Percentiles rank a stretch among this genome's conserved stretches.
Conservation (phyloP, 2,329 filamentous ascomycete species). For the Exophiala phaeomuriformis region DNA sequence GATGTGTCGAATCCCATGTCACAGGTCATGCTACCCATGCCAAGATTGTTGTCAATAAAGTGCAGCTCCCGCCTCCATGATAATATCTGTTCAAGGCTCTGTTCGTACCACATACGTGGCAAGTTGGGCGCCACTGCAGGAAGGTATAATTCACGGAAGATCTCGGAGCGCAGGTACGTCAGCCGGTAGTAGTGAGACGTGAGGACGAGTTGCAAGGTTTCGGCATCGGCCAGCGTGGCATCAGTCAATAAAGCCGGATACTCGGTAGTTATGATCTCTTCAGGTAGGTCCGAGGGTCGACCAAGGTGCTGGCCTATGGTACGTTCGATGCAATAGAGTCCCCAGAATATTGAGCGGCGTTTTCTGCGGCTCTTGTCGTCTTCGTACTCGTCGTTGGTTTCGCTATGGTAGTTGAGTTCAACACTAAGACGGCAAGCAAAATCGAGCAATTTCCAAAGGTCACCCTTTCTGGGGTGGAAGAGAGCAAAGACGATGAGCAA, state of each 20-base stretch:
- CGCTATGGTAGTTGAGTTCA: slow-evolving; percentile 33
- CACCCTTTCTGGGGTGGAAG: slow-evolving; percentile 28
- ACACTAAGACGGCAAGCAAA: slow-evolving; percentile 30
- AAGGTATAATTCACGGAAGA: slow-evolving; percentile 31
- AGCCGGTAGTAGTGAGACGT: slow-evolving; percentile 34
- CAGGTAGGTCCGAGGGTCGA: slow-evolving; percentile 33
- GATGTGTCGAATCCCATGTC: slow-evolving; percentile 32
- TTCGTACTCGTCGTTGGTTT: slow-evolving; percentile 28
- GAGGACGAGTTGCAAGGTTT: slow-evolving; percentile 27
- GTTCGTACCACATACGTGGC: slow-evolving; percentile 28
- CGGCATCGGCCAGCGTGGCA: slow-evolving; percentile 14
- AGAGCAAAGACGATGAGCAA: slow-evolving; percentile 28
- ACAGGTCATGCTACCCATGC: slow-evolving; percentile 30
- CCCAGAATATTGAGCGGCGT: slow-evolving; percentile 33
- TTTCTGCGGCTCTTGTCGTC: slow-evolving; percentile 23
- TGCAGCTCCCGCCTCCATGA: slow-evolving; percentile 26
- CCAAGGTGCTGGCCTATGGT: slow-evolving; percentile 36
- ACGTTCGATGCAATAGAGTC: slow-evolving; percentile 34
- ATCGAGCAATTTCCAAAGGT: slow-evolving; percentile 29
- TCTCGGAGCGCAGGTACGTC: slow-evolving; percentile 34
- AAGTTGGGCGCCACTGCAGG: slow-evolving; percentile 27
- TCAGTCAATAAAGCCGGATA: slow-evolving; percentile 29
- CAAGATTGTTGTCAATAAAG: slow-evolving; percentile 18
- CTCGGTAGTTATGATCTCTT: slow-evolving; percentile 34
- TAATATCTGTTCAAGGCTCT: slow-evolving; percentile 25